phyloP scores from a whole-genome alignment of 768 basidiomycete genomes.

The Lactarius tabidus region DNA sequence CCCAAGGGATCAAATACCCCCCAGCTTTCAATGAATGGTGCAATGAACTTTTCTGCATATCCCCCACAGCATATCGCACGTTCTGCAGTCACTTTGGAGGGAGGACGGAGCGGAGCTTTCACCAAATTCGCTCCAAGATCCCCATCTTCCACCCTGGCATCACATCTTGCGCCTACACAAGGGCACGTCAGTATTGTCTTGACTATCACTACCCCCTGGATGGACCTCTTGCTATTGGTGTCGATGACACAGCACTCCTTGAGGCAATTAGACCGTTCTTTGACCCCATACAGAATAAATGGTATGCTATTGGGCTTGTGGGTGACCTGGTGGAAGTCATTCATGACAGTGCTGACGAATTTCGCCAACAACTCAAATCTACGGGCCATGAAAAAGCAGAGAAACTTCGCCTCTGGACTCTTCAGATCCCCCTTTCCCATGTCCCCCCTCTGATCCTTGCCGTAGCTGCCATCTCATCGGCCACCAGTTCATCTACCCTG shows the following conservation, averaged over 20 bases:
- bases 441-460: background rate
- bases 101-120: no score
- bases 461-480: background rate
- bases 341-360: background rate
- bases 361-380: background rate
- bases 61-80: no score
- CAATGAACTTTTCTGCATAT: no score
- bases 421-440: background rate
- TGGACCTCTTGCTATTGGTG: background rate
- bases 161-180: background rate
- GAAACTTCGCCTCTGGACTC: background rate
- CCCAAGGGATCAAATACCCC: no score
- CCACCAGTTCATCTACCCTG: background rate
- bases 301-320: background rate
- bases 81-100: no score
- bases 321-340: background rate
- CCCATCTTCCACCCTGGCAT: background rate
- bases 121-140: background rate
- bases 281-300: background rate
- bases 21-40: no score
- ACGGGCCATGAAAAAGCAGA: background rate
- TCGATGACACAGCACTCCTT: background rate
- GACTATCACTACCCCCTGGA: background rate
- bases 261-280: background rate
- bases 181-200: background rate